phyloP scores from a whole-genome alignment of 495 filamentous ascomycete genomes.

The Xylaria grammica region DNA sequence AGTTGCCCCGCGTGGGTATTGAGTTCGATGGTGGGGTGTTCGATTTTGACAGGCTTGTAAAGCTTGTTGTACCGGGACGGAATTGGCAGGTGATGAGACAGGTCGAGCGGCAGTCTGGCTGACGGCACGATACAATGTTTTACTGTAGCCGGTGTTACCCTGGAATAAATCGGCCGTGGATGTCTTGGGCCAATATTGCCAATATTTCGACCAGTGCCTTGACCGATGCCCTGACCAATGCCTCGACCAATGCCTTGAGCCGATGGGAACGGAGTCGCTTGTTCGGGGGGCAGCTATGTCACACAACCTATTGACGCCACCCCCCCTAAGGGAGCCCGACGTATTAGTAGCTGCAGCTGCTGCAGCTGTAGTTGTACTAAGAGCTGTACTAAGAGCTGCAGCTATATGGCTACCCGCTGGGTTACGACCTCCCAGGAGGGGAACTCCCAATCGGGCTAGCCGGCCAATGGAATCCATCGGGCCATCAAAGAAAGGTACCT shows the following conservation, averaged over 20 bases:
- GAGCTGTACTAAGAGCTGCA: too few species aligned
- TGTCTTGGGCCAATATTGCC: neutral
- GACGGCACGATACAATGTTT: neutral
- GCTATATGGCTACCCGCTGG: too few species aligned
- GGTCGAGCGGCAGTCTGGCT: slow-evolving; percentile 7
- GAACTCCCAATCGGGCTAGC: slow-evolving; percentile 24
- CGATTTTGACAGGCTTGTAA: neutral
- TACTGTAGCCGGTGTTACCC: slow-evolving; percentile 2
- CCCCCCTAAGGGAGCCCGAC: too few species aligned
- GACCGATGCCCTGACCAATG: too few species aligned
- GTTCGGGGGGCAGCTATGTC: slow-evolving; percentile 1
- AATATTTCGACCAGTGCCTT: too few species aligned
- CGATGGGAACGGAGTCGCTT: neutral
- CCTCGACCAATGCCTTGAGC: neutral
- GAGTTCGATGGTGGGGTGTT: slow-evolving; percentile 16
- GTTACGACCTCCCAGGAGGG: slow-evolving; percentile 20
- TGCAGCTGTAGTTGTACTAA: too few species aligned
- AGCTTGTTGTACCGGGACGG: slow-evolving; percentile 25
- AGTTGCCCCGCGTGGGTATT: slow-evolving; percentile 17
- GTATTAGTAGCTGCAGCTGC: slow-evolving; percentile 22
- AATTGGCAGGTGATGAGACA: slow-evolving; percentile 36
- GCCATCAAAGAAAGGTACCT: neutral
- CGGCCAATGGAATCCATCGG: slow-evolving; percentile 33
- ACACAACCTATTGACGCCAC: too few species aligned
- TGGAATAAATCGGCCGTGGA: neutral